Percentiles rank a stretch among this genome's conserved stretches.
These are phyloP conservation scores for Cercospora sp. DNA, from an alignment of 2,329 filamentous ascomycete species.

Conservation along the genomic window DNA sequence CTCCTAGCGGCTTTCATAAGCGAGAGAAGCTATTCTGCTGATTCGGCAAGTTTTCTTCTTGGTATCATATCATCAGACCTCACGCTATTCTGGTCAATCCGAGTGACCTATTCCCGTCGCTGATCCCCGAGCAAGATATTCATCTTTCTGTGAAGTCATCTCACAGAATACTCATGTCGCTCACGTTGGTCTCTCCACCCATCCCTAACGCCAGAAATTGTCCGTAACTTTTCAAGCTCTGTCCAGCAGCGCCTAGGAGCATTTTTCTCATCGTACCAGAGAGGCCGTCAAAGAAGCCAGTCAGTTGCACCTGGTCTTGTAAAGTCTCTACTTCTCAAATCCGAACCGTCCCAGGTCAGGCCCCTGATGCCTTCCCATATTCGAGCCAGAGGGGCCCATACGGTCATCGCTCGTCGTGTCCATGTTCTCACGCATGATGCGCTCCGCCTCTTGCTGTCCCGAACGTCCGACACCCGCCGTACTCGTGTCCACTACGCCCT, in stretches of 20 bases:
- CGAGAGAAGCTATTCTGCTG: neutral
- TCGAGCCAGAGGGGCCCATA: conserved; percentile 25
- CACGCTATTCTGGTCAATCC: neutral
- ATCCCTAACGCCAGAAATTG: neutral
- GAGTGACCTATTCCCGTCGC: neutral
- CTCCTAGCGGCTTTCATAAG: neutral
- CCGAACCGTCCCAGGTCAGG: conserved; percentile 59
- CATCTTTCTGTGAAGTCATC: neutral
- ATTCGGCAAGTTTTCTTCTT: neutral
- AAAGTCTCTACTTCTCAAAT: conserved; percentile 53
- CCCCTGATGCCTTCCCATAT: conserved; percentile 41
- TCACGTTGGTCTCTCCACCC: neutral
- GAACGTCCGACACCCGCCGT: conserved; percentile 31
- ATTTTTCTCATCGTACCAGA: neutral
- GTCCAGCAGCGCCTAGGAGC: neutral
- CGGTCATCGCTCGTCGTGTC: conserved; percentile 45
- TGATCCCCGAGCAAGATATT: neutral
- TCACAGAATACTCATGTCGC: neutral
- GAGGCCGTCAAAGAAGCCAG: neutral
- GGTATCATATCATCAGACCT: neutral
- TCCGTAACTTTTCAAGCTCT: neutral
- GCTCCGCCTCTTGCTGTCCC: conserved; percentile 58
- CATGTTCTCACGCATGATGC: conserved; percentile 62
- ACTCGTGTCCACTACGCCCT: conserved; percentile 44
- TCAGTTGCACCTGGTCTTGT: neutral